Evolutionary conservation across 805 yeast genomes (phyloP), one percentile per base, ranked within the genome.

Genomic region (Hermanozyma aechmeae): DNA sequence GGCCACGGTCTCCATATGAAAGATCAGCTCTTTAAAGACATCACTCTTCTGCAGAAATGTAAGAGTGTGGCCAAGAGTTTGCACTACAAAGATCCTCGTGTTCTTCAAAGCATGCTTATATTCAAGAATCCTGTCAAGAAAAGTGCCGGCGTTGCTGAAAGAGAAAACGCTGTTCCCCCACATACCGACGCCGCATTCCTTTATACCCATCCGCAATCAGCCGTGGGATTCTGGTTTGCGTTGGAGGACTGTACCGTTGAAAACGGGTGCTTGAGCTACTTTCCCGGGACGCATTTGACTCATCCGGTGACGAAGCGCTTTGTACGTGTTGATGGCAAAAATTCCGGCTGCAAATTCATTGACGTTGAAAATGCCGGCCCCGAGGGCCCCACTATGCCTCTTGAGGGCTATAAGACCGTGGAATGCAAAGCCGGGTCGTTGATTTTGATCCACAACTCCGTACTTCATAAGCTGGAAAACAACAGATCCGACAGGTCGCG

Each of bases 191-290:
- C 75, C 2, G 73, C 74, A 3, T 82, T 82, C 40, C 58, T 82
- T 15, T 81, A 63, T 50, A 81, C 92, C 0, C 58, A 72, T 12
- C 93, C 93, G 3, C 76, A 69, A 29, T 56, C 73, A 2, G 84
- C 86, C 1, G 50, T 80, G 23, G 93, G 93, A 2, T 82, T 78
- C 47, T 81, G 93, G 93, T 72, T 75, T 45, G 87, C 92, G 0
- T 52, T 81, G 37, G 85, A 82, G 42, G 81, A 79, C 42, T 81
- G 92, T 48, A 74, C 78, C 1, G 33, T 48, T 2, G 56, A 53
- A 4, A 81, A 81, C 50, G 92, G 93, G 0, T 79, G 89, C 34
- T 56, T 81, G 13, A 68, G 74, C 33, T 79, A 66, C 42, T 61
- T 70, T 11, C 85, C 87, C 0, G 89, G 87, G 0, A 70, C 83